Percentiles rank a stretch among this genome's conserved stretches.
These are phyloP conservation scores for Candida glucosophila DNA, from an alignment of 1,139 yeast species.

Conservation along the genomic window DNA sequence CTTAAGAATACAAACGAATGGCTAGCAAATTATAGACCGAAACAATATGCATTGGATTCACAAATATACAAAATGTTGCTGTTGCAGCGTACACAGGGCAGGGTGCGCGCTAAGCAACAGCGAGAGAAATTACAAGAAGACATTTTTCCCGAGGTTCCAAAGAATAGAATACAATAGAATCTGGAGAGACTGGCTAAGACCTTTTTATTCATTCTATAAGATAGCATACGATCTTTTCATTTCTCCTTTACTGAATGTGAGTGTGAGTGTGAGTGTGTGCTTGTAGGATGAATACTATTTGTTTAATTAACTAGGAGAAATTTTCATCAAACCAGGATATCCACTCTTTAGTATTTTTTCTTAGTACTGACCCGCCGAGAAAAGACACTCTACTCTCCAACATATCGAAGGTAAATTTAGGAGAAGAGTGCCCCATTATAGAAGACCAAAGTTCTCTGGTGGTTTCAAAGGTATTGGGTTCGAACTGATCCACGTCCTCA, in stretches of 20 bases:
- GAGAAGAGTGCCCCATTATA: conserved; percentile 33
- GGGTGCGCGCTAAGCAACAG: conserved; percentile 26
- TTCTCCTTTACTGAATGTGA: no score
- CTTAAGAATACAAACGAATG: no score
- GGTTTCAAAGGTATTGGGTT: conserved; percentile 17
- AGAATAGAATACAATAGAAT: no score
- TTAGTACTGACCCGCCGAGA: conserved; percentile 60
- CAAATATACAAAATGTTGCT: conserved; percentile 47
- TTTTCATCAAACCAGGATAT: conserved; percentile 72
- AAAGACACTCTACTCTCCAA: conserved; percentile 72
- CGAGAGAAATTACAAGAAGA: conserved; percentile 34
- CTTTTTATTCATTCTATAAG: no score
- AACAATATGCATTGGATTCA: conserved; percentile 41
- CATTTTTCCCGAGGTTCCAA: conserved; percentile 54
- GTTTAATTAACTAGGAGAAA: no score
- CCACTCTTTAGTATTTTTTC: conserved; percentile 50
- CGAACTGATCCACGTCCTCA: conserved; percentile 11
- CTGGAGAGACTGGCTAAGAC: no score
- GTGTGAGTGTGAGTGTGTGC: no score
- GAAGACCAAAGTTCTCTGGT: conserved; percentile 35
- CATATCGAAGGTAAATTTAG: conserved; percentile 46
- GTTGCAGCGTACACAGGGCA: conserved; percentile 30
- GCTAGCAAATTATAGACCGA: conserved; percentile 25
- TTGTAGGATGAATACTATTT: no score
- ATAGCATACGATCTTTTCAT: no score